phyloP scores from a whole-genome alignment of 2,329 filamentous ascomycete genomes.

The Phialocephala subalpina region DNA sequence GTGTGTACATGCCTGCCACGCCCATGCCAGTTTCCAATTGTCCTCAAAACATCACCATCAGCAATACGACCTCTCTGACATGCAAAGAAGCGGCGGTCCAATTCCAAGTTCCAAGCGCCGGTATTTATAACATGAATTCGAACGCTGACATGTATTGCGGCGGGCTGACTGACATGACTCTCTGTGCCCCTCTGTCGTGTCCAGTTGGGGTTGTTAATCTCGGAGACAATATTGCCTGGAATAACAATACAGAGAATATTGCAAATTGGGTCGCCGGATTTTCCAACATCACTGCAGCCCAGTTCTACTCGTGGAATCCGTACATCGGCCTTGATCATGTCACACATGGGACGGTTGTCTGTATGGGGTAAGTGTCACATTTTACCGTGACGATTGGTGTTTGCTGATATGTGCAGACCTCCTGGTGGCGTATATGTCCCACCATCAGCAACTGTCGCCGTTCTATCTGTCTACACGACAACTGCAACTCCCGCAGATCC shows the following conservation, averaged over 20 bases:
- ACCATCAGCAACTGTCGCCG: not conserved
- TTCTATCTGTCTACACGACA: not conserved
- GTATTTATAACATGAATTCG: no score
- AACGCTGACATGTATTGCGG: no score
- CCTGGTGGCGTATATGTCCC: not conserved
- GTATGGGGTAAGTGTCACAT: not conserved
- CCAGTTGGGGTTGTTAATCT: not conserved
- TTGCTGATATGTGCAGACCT: not conserved
- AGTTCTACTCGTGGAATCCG: not conserved
- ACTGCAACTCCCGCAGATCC: conserved; percentile 5
- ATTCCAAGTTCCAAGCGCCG: no score
- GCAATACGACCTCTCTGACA: no score
- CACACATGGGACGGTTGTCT: not conserved
- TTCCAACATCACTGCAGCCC: not conserved
- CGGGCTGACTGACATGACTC: no score
- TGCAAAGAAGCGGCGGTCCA: no score
- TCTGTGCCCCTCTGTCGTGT: no score
- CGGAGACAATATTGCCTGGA: not conserved
- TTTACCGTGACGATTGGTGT: not conserved
- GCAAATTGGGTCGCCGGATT: not conserved
- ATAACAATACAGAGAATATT: not conserved
- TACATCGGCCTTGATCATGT: not conserved
- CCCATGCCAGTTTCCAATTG: no score
- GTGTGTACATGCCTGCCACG: no score
- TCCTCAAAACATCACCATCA: no score